phyloP scores from a whole-genome alignment of 768 basidiomycete genomes.

The Coprinopsis marcescibilis region DNA sequence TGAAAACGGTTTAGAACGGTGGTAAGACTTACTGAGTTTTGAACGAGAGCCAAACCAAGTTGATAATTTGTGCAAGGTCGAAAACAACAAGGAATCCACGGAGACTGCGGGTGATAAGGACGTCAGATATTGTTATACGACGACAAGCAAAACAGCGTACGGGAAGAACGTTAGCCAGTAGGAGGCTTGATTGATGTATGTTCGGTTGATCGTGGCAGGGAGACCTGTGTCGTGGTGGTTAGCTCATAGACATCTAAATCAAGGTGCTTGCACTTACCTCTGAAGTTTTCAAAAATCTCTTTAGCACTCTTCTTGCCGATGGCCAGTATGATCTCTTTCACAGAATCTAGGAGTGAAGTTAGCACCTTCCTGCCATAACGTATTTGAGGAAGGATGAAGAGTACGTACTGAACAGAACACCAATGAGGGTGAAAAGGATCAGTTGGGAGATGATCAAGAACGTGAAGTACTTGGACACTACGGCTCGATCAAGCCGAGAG shows the following conservation, averaged over 20 bases:
- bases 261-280: slow-evolving; percentile 32
- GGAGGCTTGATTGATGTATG: slow-evolving; percentile 87
- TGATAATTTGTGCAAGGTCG: slow-evolving; percentile 93
- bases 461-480: slow-evolving; percentile 87
- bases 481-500: slow-evolving; percentile 82
- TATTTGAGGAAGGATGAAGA: not conserved
- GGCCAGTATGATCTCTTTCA: slow-evolving; percentile 37
- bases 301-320: slow-evolving; percentile 40
- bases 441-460: slow-evolving; percentile 94
- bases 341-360: slow-evolving; percentile 26
- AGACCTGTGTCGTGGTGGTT: slow-evolving; percentile 38
- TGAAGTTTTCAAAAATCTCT: slow-evolving; percentile 41
- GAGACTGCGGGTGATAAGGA: slow-evolving; percentile 40
- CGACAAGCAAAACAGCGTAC: slow-evolving; percentile 36
- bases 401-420: slow-evolving; percentile 79
- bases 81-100: slow-evolving; percentile 94
- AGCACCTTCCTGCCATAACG: not conserved
- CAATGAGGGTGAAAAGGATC: slow-evolving; percentile 89
- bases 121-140: not conserved
- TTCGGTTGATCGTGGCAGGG: slow-evolving; percentile 68
- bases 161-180: slow-evolving; percentile 96
- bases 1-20: slow-evolving; percentile 1
- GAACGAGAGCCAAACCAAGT: slow-evolving; percentile 80
- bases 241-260: not conserved
- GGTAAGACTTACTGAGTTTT: slow-evolving; percentile 59